Evolutionary conservation across 768 basidiomycete species (phyloP).

Genomic region (Phaffia tasmanica): DNA sequence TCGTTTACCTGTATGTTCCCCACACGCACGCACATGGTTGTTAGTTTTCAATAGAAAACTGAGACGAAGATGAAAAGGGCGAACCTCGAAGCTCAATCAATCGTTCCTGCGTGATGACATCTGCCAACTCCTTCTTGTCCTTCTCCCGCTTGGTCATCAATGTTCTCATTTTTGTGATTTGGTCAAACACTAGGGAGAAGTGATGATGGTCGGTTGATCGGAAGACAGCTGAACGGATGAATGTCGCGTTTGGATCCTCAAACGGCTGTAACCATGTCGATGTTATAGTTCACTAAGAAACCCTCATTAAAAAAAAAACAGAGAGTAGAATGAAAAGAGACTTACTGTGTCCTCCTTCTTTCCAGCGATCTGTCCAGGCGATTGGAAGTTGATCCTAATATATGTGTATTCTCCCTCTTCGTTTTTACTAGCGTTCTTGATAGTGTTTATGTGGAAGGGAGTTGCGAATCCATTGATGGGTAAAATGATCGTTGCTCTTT

Average conservation of each 20-base stretch:
- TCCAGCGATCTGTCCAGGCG: conserved; percentile 89
- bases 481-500: conserved; percentile 74
- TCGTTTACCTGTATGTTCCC: conserved; percentile 43
- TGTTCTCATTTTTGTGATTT: conserved; percentile 91
- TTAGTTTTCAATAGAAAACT: background rate
- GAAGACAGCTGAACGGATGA: conserved; percentile 89
- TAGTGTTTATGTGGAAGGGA: conserved; percentile 95
- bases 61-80: background rate
- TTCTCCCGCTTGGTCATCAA: conserved; percentile 94
- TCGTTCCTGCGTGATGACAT: conserved; percentile 88
- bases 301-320: background rate
- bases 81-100: conserved; percentile 73
- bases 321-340: background rate
- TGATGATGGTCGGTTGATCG: conserved; percentile 80
- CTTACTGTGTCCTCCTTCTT: conserved; percentile 95
- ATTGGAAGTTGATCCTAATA: conserved; percentile 94
- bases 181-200: conserved; percentile 75
- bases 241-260: conserved; percentile 91
- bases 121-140: conserved; percentile 96
- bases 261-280: conserved; percentile 54
- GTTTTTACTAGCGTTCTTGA: conserved; percentile 94
- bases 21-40: background rate
- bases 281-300: background rate
- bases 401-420: conserved; percentile 93
- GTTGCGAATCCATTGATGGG: conserved; percentile 93